These are phyloP conservation scores for Phialemonium atrogriseum DNA, from an alignment of 2,329 filamentous ascomycete genomes.

Conservation along the genomic window DNA sequence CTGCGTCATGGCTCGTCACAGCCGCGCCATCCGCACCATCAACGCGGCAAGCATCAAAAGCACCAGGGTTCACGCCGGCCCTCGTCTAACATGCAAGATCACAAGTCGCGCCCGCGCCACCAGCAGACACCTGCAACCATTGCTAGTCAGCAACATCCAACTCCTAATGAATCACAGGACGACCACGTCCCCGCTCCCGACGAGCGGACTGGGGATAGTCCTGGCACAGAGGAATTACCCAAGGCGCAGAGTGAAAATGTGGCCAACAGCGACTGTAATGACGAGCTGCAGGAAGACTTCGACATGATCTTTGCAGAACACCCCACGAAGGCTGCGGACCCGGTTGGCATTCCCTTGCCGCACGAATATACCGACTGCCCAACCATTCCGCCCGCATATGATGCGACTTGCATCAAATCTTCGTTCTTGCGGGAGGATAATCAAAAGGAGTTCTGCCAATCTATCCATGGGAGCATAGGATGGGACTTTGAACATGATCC, in stretches of 20 bases:
- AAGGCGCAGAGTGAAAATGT: background rate
- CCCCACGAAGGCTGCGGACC: slow-evolving; percentile 29
- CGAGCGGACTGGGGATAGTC: no score
- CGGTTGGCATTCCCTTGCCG: slow-evolving; percentile 37
- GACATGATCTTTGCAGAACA: slow-evolving; percentile 29
- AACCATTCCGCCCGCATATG: slow-evolving; percentile 35
- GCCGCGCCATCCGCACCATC: slow-evolving; percentile 2
- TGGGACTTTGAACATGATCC: slow-evolving; percentile 37
- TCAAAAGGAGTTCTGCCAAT: slow-evolving; percentile 30
- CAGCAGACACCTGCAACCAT: no score
- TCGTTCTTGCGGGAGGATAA: slow-evolving; percentile 35
- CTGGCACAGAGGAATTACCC: background rate
- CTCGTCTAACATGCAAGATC: no score
- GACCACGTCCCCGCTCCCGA: slow-evolving; percentile 6
- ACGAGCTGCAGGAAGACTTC: slow-evolving; percentile 29
- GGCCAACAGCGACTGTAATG: slow-evolving; percentile 15
- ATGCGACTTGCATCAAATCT: slow-evolving; percentile 34
- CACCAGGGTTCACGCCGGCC: no score
- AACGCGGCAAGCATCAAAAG: slow-evolving; percentile 10
- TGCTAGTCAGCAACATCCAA: no score
- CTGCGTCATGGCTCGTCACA: background rate
- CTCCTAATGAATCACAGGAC: no score
- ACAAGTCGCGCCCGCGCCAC: no score
- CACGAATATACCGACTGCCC: slow-evolving; percentile 33
- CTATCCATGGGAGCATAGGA: slow-evolving; percentile 29